Evolutionary conservation across 495 filamentous ascomycete species (phyloP), one percentile per base, ranked within the genome.

Genomic region (Penicillium canariense): DNA sequence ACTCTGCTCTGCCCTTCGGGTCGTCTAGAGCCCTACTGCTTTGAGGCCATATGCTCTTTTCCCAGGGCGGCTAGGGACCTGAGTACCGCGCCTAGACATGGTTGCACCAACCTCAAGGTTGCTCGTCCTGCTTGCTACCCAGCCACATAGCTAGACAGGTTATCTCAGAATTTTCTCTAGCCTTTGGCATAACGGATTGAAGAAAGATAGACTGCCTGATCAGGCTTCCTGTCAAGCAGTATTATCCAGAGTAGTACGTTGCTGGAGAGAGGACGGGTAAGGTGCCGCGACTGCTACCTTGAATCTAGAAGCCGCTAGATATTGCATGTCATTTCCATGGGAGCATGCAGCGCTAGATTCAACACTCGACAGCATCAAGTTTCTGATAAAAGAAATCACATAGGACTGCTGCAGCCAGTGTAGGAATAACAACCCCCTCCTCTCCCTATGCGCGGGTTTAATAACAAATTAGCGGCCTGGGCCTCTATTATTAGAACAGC

Each of bases 211-310:
- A 51, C 20, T 40, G 43, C 26, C 26, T 25, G 20, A 43, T 42
- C 35, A 17, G 35, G 27, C 12, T 27, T 50, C 28, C 4, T 18
- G 34, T 25, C 11, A 22, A 39, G 42, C 15, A 22, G 34, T 48
- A n/a, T 12, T 50, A 48, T 59, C 59, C 62, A 62, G 31, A 58
- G 62, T 61, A 52, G 59, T 55, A 52, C 52, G 49, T 54, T 65
- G 62, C 55, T 58, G 51, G 52, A 56, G 9, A 32, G n/a, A 26
- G 22, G 31, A 20, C 11, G 20, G 40, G 32, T 23, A 4, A 31
- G 30, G 35, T 18, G 15, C 1, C 15, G 43, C 26, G 15, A 17
- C 43, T 20, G 25, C 25, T 17, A 46, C 26, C 25, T 30, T 46
- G 26, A 18, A 22, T 14, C n/a, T 6, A 7, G 43, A 11, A 46